Percentiles rank a stretch among this genome's conserved stretches.
Conservation (phyloP, 2,329 filamentous ascomycete species). For the Aureobasidium melanogenum region DNA sequence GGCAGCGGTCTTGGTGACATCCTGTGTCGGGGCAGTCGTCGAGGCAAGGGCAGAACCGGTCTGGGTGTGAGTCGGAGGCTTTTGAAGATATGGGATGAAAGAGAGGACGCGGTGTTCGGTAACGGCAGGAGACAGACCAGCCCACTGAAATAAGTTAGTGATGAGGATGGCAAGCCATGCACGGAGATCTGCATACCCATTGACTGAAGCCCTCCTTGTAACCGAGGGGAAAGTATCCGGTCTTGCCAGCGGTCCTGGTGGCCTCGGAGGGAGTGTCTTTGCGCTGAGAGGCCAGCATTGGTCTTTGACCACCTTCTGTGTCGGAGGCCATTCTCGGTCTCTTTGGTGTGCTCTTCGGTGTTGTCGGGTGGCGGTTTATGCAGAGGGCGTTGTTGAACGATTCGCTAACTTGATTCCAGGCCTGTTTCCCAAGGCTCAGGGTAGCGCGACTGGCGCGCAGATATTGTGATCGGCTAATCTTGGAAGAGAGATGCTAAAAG, state of each 20-base stretch:
- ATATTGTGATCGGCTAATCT: constrained; percentile 4
- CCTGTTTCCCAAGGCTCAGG: constrained; percentile 9
- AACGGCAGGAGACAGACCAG: constrained; percentile 66
- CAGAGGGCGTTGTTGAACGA: constrained; percentile 6
- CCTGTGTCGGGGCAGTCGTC: constrained; percentile 32
- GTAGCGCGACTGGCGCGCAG: constrained; percentile 9
- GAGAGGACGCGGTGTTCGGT: constrained; percentile 85
- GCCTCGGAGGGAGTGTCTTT: constrained; percentile 16
- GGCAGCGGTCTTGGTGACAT: constrained; percentile 23
- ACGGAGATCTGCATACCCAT: constrained; percentile 52
- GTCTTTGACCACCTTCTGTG: constrained; percentile 19
- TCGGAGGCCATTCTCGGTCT: constrained; percentile 21
- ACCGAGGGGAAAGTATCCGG: constrained; percentile 62
- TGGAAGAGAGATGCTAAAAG: neutral
- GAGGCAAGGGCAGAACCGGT: constrained; percentile 47
- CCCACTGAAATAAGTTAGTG: constrained; percentile 56
- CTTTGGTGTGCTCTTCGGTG: constrained; percentile 1
- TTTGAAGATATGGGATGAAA: constrained; percentile 71
- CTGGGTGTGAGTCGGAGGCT: constrained; percentile 59
- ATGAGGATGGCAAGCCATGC: neutral
- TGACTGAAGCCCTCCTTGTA: constrained; percentile 88
- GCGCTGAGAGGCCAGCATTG: constrained; percentile 29
- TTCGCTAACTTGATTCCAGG: constrained; percentile 3
- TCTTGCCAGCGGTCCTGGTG: constrained; percentile 13
- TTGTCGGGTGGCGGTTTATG: constrained; percentile 12